A percentile compares a stretch with the other conserved stretches of the same genome.
These are phyloP conservation scores for Dalechampia spathulata DNA, from an alignment of 441 rosid species.

Conservation along the genomic window DNA sequence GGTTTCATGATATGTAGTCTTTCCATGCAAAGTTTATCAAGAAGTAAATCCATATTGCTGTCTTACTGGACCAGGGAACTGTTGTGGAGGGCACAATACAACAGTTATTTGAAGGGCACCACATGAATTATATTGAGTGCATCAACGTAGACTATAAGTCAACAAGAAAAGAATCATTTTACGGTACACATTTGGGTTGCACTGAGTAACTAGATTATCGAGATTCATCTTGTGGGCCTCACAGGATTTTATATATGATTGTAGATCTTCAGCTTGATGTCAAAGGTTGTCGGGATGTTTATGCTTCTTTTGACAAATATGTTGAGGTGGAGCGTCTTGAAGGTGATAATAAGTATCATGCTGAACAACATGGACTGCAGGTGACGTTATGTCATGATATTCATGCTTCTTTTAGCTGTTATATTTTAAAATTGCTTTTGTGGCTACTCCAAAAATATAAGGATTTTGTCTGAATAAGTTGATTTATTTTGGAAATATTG, in stretches of 20 bases:
- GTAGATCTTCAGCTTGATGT: conserved; percentile 98
- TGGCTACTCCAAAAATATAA: conserved; percentile 15
- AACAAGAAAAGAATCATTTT: conserved; percentile 87
- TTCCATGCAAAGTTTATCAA: conserved; percentile 4
- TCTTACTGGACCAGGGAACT: conserved; percentile 53
- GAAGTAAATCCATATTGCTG: conserved; percentile 11
- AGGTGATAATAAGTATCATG: conserved; percentile 93
- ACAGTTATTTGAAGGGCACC: conserved; percentile 87
- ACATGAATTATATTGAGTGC: conserved; percentile 94
- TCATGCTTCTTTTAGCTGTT: neutral
- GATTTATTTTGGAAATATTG: neutral
- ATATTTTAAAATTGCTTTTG: conserved; percentile 47
- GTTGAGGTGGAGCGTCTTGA: conserved; percentile 97
- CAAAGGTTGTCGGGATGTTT: conserved; percentile 95
- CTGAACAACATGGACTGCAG: conserved; percentile 91
- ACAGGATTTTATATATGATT: conserved; percentile 14
- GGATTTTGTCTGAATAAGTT: neutral
- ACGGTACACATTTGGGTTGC: conserved; percentile 44
- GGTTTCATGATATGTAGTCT: conserved; percentile 5
- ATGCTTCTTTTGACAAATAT: conserved; percentile 94
- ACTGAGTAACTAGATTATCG: conserved; percentile 11
- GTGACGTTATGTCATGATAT: conserved; percentile 27
- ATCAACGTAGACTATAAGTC: conserved; percentile 92
- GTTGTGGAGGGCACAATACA: conserved; percentile 97
- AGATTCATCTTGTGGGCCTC: conserved; percentile 21